Evolutionary conservation across 2,329 filamentous ascomycete genomes (phyloP).

Genomic region (Lithohypha guttulata): DNA sequence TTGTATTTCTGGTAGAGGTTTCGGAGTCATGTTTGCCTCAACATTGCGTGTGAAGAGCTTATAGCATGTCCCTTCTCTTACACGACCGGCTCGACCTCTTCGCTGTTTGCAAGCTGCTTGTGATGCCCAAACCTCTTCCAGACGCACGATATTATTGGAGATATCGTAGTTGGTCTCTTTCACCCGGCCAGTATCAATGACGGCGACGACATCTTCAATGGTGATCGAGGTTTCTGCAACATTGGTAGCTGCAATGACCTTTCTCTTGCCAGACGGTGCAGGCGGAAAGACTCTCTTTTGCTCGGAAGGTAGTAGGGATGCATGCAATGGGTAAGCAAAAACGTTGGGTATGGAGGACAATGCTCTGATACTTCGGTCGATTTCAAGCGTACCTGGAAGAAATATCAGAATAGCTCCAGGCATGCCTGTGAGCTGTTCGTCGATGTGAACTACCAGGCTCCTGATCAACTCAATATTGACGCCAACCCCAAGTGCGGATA

Average conservation of each 20-base stretch:
- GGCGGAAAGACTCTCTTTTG: conserved; percentile 76
- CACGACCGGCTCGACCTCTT: conserved; percentile 83
- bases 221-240: conserved; percentile 98
- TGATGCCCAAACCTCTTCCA: conserved; percentile 93
- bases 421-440: conserved; percentile 59
- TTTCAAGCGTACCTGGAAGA: conserved; percentile 82
- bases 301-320: conserved; percentile 77
- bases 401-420: conserved; percentile 92
- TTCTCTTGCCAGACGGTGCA: conserved; percentile 68
- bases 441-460: conserved; percentile 70
- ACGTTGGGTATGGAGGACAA: conserved; percentile 56
- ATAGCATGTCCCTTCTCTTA: conserved; percentile 83
- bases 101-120: conserved; percentile 89
- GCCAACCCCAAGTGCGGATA: conserved; percentile 63
- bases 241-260: conserved; percentile 90
- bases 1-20: conserved; percentile 87
- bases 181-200: conserved; percentile 89
- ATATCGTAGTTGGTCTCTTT: conserved; percentile 95
- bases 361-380: conserved; percentile 64
- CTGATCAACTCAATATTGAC: conserved; percentile 87
- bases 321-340: conserved; percentile 79
- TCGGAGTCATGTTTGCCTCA: conserved; percentile 71
- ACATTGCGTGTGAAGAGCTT: conserved; percentile 85
- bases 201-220: conserved; percentile 91
- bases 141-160: conserved; percentile 81